Conservation (phyloP, 2,329 filamentous ascomycete genomes). For the Fusarium piperis region DNA sequence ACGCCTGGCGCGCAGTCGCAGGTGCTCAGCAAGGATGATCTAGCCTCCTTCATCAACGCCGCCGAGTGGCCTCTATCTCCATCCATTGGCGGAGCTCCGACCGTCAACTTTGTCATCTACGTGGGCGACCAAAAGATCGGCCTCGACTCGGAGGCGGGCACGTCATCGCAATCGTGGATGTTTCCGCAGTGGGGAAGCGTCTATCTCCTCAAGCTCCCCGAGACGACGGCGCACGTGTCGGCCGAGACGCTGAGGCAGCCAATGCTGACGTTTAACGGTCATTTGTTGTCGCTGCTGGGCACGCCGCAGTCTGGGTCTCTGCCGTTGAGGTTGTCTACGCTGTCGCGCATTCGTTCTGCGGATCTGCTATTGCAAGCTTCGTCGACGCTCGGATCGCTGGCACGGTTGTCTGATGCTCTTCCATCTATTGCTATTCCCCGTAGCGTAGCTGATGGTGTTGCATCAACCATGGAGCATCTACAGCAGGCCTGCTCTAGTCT, state of each 20-base stretch:
- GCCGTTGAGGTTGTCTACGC: conserved; percentile 83
- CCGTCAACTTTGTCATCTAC: conserved; percentile 95
- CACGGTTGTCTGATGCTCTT: conserved; percentile 83
- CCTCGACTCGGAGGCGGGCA: conserved; percentile 55
- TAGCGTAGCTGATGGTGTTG: conserved; percentile 85
- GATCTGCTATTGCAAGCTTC: conserved; percentile 89
- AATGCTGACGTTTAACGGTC: conserved; percentile 89
- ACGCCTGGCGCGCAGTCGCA: conserved; percentile 69
- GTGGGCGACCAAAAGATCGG: conserved; percentile 80
- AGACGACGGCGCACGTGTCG: conserved; percentile 62
- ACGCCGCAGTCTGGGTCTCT: conserved; percentile 85
- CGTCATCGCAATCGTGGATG: conserved; percentile 78
- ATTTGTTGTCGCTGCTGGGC: conserved; percentile 87
- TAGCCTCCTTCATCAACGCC: conserved; percentile 95
- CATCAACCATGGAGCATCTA: conserved; percentile 81
- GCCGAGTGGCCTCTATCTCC: conserved; percentile 97
- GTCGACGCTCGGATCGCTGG: conserved; percentile 91
- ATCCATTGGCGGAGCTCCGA: conserved; percentile 91
- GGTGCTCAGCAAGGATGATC: conserved; percentile 81
- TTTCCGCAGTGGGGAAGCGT: conserved; percentile 93
- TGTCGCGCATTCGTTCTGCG: conserved; percentile 85
- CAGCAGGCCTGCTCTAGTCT: conserved; percentile 79
- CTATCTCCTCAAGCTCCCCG: conserved; percentile 64
- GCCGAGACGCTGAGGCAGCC: conserved; percentile 77
- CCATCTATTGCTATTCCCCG: conserved; percentile 91